These are phyloP conservation scores for Penicillium capsulatum DNA, from an alignment of 2,329 filamentous ascomycete genomes.

Conservation along the genomic window DNA sequence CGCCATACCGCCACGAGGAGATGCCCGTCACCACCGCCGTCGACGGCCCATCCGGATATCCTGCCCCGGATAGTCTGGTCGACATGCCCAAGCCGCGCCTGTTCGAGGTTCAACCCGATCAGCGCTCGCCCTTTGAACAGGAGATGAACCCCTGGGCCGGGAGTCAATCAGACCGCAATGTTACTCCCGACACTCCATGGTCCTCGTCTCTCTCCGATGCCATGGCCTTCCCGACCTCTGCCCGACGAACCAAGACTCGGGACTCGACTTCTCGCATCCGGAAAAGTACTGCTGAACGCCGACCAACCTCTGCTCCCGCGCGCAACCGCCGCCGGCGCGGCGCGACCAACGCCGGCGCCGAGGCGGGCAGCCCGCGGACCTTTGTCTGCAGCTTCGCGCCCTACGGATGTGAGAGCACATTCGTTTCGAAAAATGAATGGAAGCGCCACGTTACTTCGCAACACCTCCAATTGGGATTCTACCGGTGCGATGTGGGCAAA, in stretches of 20 bases:
- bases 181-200: constrained; percentile 13
- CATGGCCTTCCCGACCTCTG: constrained; percentile 1
- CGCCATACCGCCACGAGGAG: constrained; percentile 19
- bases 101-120: constrained; percentile 8
- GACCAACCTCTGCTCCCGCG: constrained; percentile 6
- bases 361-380: constrained; percentile 38
- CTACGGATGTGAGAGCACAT: constrained; percentile 69
- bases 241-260: constrained; percentile 7
- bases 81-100: constrained; percentile 6
- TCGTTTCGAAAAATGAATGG: constrained; percentile 88
- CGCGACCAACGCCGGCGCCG: background rate
- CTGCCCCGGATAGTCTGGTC: constrained; percentile 13
- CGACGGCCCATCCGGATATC: constrained; percentile 12
- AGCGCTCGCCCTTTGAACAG: constrained; percentile 8
- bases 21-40: constrained; percentile 5
- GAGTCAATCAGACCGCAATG: constrained; percentile 14
- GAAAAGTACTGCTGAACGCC: constrained; percentile 11
- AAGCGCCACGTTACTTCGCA: constrained; percentile 81
- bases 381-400: constrained; percentile 75
- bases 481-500: constrained; percentile 65
- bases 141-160: constrained; percentile 11
- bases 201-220: constrained; percentile 5
- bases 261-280: constrained; percentile 4
- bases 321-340: constrained; percentile 10
- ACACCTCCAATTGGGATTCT: constrained; percentile 71